These are phyloP conservation scores for Phialophora expanda DNA, from an alignment of 2,329 filamentous ascomycete species.

Conservation along the genomic window DNA sequence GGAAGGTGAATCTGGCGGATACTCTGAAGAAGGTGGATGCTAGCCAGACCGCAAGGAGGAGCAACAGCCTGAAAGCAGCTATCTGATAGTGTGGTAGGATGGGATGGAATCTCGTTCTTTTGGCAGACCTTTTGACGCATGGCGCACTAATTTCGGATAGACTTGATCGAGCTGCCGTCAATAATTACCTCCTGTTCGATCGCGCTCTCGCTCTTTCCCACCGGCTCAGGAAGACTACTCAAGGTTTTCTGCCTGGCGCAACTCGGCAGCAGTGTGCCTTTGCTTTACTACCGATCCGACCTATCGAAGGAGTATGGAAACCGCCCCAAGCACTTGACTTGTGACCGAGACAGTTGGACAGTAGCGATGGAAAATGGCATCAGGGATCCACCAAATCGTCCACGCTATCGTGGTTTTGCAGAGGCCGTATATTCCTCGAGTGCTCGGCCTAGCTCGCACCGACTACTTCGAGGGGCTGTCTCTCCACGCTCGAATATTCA, in stretches of 20 bases:
- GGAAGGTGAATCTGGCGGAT: conserved; percentile 18
- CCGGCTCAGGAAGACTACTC: neutral
- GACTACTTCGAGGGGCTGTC: no score
- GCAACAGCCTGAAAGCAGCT: conserved; percentile 9
- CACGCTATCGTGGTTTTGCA: no score
- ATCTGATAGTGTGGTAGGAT: neutral
- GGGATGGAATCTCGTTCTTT: neutral
- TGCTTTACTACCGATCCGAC: neutral
- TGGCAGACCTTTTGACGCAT: neutral
- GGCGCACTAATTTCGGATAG: neutral
- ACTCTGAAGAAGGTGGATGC: conserved; percentile 20
- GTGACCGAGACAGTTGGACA: neutral
- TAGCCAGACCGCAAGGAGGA: conserved; percentile 5
- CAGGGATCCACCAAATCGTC: no score
- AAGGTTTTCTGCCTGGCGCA: neutral
- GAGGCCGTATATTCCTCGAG: no score
- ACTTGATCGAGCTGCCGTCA: neutral
- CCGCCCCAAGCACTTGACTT: neutral
- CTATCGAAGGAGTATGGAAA: neutral
- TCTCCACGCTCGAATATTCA: no score
- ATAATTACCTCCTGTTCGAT: neutral
- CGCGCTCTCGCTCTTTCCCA: neutral
- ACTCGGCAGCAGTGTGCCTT: no score
- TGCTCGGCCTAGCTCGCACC: no score
- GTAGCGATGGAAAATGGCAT: no score